Percentiles rank a stretch among this genome's conserved stretches.
phyloP scores from a whole-genome alignment of 129 eudicot species.

The Deinandra increscens region DNA sequence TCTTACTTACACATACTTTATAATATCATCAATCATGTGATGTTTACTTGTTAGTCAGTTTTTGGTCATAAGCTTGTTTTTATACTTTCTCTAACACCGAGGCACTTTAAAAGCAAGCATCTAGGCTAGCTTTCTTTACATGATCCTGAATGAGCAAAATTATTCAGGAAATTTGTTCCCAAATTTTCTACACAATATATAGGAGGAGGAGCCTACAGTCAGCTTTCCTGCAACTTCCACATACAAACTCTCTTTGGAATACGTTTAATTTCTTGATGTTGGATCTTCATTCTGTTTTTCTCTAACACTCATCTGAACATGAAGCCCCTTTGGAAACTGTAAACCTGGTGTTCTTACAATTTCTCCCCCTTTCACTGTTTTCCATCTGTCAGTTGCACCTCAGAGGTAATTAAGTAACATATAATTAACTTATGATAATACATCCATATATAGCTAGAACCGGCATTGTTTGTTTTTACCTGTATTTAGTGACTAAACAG shows the following conservation, averaged over 20 bases:
- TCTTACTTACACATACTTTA: background rate
- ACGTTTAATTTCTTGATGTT: slow-evolving; percentile 19
- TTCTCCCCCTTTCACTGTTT: slow-evolving; percentile 69
- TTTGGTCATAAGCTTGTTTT: too few relatives aligned
- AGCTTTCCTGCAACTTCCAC: slow-evolving; percentile 24
- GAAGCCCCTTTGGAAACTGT: slow-evolving; percentile 79
- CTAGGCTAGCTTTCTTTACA: slow-evolving; percentile 41
- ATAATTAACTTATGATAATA: too few relatives aligned
- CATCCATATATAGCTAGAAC: background rate
- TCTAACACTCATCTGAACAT: slow-evolving; percentile 51
- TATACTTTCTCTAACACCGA: background rate
- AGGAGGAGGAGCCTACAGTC: slow-evolving; percentile 20
- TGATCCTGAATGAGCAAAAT: slow-evolving; percentile 40
- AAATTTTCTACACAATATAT: slow-evolving; percentile 20
- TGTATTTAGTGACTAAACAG: slow-evolving; percentile 82
- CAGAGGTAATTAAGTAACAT: too few relatives aligned
- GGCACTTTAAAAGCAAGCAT: slow-evolving; percentile 27
- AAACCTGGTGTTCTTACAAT: slow-evolving; percentile 87
- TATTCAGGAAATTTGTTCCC: slow-evolving; percentile 27
- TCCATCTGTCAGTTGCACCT: slow-evolving; percentile 70
- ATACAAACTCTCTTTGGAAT: slow-evolving; percentile 23
- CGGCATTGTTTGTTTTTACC: slow-evolving; percentile 45
- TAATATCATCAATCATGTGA: background rate
- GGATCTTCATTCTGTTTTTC: slow-evolving; percentile 28
- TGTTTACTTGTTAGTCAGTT: background rate